Conservation (phyloP, 106 monocot species). For the Gastrodia elata region DNA sequence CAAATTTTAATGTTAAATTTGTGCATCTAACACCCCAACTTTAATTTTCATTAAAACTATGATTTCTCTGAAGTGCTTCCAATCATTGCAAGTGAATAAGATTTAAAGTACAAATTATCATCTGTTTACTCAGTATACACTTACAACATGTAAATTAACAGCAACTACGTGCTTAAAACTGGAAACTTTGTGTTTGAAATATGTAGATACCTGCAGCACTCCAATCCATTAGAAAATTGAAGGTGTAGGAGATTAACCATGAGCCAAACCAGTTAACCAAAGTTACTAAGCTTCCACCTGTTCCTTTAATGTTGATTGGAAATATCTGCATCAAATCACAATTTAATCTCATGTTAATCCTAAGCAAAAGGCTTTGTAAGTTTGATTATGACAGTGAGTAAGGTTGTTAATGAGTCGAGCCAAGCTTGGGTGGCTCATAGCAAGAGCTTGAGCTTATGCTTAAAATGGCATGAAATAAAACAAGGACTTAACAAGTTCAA, state of each 20-base stretch:
- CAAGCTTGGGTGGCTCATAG: no score
- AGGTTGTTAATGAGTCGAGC: background rate
- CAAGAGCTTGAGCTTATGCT: no score
- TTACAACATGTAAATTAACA: background rate
- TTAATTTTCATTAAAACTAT: background rate
- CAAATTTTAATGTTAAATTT: background rate
- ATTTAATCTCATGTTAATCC: background rate
- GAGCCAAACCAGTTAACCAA: conserved; percentile 62
- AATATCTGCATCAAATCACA: conserved; percentile 27
- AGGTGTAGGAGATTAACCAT: conserved; percentile 48
- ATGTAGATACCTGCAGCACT: conserved; percentile 76
- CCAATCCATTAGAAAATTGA: conserved; percentile 71
- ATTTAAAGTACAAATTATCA: no score
- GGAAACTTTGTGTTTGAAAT: background rate
- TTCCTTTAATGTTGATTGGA: conserved; percentile 44
- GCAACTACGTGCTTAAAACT: background rate
- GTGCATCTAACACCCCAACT: background rate
- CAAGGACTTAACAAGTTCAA: no score
- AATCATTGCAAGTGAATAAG: no score
- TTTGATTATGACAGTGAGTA: background rate
- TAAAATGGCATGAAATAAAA: no score
- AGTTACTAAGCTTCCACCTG: conserved; percentile 63
- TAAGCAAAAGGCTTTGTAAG: background rate
- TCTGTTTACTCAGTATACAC: no score
- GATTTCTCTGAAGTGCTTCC: background rate